phyloP scores from a whole-genome alignment of 805 yeast genomes.

The Kluyveromyces aestuarii region DNA sequence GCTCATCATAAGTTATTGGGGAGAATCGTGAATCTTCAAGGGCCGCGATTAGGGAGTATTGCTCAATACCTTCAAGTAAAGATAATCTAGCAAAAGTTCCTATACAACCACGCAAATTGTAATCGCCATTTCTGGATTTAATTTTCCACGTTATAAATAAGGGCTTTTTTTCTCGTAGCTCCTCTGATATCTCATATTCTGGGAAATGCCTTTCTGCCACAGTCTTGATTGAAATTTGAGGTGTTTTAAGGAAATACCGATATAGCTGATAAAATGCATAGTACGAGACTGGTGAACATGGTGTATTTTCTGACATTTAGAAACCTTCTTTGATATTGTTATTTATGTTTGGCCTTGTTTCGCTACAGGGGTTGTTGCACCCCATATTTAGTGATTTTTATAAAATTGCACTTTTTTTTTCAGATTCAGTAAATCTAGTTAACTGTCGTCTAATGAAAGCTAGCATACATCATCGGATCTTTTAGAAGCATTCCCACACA shows the following conservation, averaged over 20 bases:
- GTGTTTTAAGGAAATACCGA: slow-evolving; percentile 8
- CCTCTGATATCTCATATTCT: not conserved
- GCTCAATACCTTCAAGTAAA: slow-evolving; percentile 47
- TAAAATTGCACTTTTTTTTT: no score
- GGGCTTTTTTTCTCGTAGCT: slow-evolving; percentile 35
- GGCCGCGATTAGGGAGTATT: slow-evolving; percentile 62
- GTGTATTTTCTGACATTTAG: slow-evolving; percentile 2
- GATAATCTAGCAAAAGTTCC: slow-evolving; percentile 67
- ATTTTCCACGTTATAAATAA: slow-evolving; percentile 86
- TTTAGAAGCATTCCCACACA: not conserved
- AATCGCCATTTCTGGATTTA: slow-evolving; percentile 5
- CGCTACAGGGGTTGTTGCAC: not conserved
- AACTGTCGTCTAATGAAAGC: no score
- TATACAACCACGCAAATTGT: slow-evolving; percentile 73
- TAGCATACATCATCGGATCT: no score
- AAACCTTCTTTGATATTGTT: not conserved
- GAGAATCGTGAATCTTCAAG: slow-evolving; percentile 69
- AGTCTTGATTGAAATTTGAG: not conserved
- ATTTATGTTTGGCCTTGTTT: not conserved
- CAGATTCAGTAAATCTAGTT: no score
- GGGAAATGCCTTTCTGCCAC: not conserved
- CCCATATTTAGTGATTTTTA: not conserved
- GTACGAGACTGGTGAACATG: slow-evolving; percentile 24
- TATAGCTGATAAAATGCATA: slow-evolving; percentile 27
- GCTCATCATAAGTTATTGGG: slow-evolving; percentile 50